Base-by-base conservation (phyloP, 805 yeast species). In the Limtongia smithiae region DNA sequence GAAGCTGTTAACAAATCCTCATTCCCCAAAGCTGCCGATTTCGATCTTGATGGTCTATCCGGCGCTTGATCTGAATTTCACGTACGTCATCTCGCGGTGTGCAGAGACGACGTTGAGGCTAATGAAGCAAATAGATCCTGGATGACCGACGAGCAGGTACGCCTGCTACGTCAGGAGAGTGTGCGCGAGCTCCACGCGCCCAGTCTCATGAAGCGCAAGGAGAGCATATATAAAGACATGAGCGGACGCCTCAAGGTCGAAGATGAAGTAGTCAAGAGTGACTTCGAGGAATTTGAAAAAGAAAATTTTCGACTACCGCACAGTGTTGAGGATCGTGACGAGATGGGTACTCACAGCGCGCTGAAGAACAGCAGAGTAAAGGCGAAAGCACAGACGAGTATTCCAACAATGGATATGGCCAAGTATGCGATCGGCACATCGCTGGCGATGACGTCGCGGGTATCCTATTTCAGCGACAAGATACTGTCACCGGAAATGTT, bases 401-500 rank as follows among this genome's bases (percentile, higher is more conserved):
- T 6, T 9, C 9, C 28, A 9, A 25, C 39, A 17, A 15, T 9
- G 24, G 38, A 38, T 21, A 22, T 38, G 14, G 32, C 34, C 21
- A n/a, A n/a, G 27, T 4, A 17, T n/a, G 37, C 31, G 36, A 41
- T 50, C 12, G 45, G 54, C 9, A 53, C 61, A 5, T 59, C 48
- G 24, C 50, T 62, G 27, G 59, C 66, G n/a, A 51, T 62, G 48
- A 63, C 67, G 21, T 62, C 66, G 20, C 44, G 64, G 28, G 65
- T 62, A 14, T 44, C 62, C 3, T 62, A 60, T 38, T 59, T 59
- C 36, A 41, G 57, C 20, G 66, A 62, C 42, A 50, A 58, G 25
- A 47, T 63, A 12, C 46, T 62, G 17, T 50, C 67, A 14, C 60
- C 66, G 1, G 67, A 62, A 39, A 58, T 63, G 43, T 46, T 55